Evolutionary conservation across 2,329 filamentous ascomycete genomes (phyloP).

Genomic region (Fusarium nodosum): DNA sequence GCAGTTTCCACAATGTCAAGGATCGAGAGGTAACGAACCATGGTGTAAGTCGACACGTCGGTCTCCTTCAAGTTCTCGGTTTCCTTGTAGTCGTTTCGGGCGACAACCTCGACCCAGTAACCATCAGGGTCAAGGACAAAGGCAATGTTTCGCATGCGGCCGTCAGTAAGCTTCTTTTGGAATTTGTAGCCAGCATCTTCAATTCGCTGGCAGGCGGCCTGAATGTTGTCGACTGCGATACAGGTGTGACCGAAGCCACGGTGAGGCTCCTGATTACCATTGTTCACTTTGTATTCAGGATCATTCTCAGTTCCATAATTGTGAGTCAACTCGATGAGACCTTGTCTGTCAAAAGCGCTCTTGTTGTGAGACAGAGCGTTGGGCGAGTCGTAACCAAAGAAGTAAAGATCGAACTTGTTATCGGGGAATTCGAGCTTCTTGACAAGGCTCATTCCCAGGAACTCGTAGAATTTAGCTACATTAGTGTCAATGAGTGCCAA

Average conservation of each 20-base stretch:
- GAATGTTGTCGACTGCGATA: conserved; percentile 85
- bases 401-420: conserved; percentile 94
- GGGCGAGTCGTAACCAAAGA: conserved; percentile 88
- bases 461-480: conserved; percentile 90
- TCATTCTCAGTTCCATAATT: conserved; percentile 93
- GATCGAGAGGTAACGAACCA: conserved; percentile 58
- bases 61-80: conserved; percentile 80
- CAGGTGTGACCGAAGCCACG: conserved; percentile 89
- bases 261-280: conserved; percentile 90
- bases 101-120: conserved; percentile 88
- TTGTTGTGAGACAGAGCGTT: conserved; percentile 79
- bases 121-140: conserved; percentile 91
- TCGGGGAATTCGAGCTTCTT: conserved; percentile 86
- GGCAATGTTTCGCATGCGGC: conserved; percentile 87
- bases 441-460: conserved; percentile 87
- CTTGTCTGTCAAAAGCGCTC: conserved; percentile 84
- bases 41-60: conserved; percentile 80
- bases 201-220: conserved; percentile 89
- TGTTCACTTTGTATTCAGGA: conserved; percentile 82
- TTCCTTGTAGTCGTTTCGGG: conserved; percentile 77
- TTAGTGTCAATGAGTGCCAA: conserved; percentile 15
- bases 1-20: not conserved
- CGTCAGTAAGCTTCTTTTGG: conserved; percentile 94
- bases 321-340: conserved; percentile 86
- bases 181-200: conserved; percentile 93